Evolutionary conservation across 2,329 filamentous ascomycete species (phyloP).

Genomic region (Cercospora citrullina): DNA sequence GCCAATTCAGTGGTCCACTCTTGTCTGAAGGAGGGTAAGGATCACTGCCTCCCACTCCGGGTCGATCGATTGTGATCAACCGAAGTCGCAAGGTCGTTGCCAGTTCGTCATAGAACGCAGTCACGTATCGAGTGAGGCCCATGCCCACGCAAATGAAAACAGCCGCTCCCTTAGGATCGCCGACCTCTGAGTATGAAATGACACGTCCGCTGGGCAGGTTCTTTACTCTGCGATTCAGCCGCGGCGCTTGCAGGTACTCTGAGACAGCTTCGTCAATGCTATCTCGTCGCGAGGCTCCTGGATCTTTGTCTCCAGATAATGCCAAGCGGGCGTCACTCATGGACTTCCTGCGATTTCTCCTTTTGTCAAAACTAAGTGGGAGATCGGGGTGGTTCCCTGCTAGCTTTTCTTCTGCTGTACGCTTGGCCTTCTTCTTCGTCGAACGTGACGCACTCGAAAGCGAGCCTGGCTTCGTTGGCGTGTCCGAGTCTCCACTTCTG

Average conservation of each 20-base stretch:
- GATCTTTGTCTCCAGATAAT: constrained; percentile 42
- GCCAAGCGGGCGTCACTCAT: constrained; percentile 41
- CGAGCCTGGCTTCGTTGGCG: constrained; percentile 12
- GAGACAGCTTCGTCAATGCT: constrained; percentile 87
- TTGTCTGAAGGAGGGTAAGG: constrained; percentile 77
- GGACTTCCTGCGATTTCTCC: constrained; percentile 36
- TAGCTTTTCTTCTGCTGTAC: constrained; percentile 25
- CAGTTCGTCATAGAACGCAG: constrained; percentile 94
- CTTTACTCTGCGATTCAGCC: constrained; percentile 81
- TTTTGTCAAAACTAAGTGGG: constrained; percentile 30
- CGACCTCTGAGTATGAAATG: constrained; percentile 96
- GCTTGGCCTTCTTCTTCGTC: constrained; percentile 21
- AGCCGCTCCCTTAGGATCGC: constrained; percentile 84
- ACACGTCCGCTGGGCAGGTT: constrained; percentile 83
- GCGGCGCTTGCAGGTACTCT: constrained; percentile 77
- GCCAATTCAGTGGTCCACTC: constrained; percentile 83
- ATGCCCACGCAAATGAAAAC: constrained; percentile 98
- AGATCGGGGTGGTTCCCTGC: constrained; percentile 33
- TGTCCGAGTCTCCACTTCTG: constrained; percentile 17
- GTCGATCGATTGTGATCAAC: constrained; percentile 89
- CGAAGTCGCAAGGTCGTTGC: constrained; percentile 84
- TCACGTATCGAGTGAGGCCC: constrained; percentile 93
- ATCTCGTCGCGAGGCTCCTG: constrained; percentile 62
- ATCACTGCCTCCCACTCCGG: constrained; percentile 90
- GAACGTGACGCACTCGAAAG: constrained; percentile 4